Percentiles rank a stretch among this genome's conserved stretches.
Conservation (phyloP, 2,329 filamentous ascomycete genomes). For the Fusarium pseudonygamai region DNA sequence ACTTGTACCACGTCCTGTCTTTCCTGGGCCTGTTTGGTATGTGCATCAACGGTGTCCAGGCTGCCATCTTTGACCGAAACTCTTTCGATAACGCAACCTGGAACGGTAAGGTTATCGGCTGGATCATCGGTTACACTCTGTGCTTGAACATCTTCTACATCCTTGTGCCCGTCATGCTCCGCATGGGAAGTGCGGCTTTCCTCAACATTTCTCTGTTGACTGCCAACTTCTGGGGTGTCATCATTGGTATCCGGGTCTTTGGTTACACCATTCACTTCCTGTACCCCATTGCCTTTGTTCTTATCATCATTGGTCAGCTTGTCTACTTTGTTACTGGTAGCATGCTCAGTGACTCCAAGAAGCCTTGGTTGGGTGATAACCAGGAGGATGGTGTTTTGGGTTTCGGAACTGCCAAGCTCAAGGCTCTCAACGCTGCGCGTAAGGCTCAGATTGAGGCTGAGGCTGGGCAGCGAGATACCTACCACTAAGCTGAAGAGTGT, state of each 20-base stretch:
- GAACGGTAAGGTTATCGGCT: constrained; percentile 77
- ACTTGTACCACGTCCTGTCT: constrained; percentile 91
- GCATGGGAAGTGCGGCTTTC: constrained; percentile 90
- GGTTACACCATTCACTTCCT: constrained; percentile 82
- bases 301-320: constrained; percentile 86
- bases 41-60: constrained; percentile 90
- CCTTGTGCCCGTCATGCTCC: constrained; percentile 85
- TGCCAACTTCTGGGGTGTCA: constrained; percentile 95
- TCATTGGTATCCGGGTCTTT: constrained; percentile 91
- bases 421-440: constrained; percentile 69
- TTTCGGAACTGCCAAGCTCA: constrained; percentile 84
- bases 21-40: constrained; percentile 90
- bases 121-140: constrained; percentile 89
- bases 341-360: constrained; percentile 85
- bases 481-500: not conserved
- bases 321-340: constrained; percentile 88
- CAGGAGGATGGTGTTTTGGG: constrained; percentile 85
- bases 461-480: constrained; percentile 9
- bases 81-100: constrained; percentile 73
- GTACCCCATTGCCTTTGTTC: constrained; percentile 94
- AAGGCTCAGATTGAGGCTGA: constrained; percentile 50
- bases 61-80: constrained; percentile 87
- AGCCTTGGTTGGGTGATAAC: constrained; percentile 91
- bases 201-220: constrained; percentile 96
- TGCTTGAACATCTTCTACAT: constrained; percentile 87